Evolutionary conservation across 768 basidiomycete species (phyloP).

Genomic region (Auriscalpium microsporum): DNA sequence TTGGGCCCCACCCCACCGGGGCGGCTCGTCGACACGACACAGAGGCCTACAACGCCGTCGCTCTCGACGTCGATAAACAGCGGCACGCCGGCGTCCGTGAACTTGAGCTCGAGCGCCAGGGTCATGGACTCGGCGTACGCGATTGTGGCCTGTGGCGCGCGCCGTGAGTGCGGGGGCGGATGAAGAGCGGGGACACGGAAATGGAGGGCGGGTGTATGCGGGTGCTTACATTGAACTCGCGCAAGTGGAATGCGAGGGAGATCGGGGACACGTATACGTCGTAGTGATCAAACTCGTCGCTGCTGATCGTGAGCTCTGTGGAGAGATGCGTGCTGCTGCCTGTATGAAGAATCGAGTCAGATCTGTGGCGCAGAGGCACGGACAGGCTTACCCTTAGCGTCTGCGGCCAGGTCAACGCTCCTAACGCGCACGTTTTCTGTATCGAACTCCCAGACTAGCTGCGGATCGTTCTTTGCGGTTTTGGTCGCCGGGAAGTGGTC

Average conservation of each 20-base stretch:
- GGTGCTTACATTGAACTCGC: slow-evolving; percentile 67
- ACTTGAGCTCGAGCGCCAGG: slow-evolving; percentile 58
- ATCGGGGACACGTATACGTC: slow-evolving; percentile 54
- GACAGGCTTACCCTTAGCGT: too few relatives aligned
- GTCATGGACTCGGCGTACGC: slow-evolving; percentile 68
- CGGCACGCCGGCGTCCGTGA: slow-evolving; percentile 66
- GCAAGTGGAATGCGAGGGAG: slow-evolving; percentile 70
- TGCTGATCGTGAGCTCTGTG: slow-evolving; percentile 69
- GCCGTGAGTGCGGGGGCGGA: background rate
- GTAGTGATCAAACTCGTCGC: slow-evolving; percentile 76
- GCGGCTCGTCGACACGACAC: slow-evolving; percentile 74
- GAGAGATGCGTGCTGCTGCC: slow-evolving; percentile 54
- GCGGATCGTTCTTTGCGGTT: slow-evolving; percentile 61
- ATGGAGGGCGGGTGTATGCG: background rate
- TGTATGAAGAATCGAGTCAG: slow-evolving; percentile 16
- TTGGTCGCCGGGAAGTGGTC: slow-evolving; percentile 71
- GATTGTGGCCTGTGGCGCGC: slow-evolving; percentile 57
- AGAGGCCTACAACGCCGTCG: slow-evolving; percentile 56
- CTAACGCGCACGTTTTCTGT: too few relatives aligned
- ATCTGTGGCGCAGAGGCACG: too few relatives aligned
- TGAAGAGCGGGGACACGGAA: background rate
- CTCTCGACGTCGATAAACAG: slow-evolving; percentile 72
- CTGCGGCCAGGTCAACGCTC: too few relatives aligned
- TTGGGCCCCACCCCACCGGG: slow-evolving; percentile 29
- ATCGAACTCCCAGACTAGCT: slow-evolving; percentile 54